Base-by-base conservation (phyloP, 768 basidiomycete species). In the Crepidotus variabilis region DNA sequence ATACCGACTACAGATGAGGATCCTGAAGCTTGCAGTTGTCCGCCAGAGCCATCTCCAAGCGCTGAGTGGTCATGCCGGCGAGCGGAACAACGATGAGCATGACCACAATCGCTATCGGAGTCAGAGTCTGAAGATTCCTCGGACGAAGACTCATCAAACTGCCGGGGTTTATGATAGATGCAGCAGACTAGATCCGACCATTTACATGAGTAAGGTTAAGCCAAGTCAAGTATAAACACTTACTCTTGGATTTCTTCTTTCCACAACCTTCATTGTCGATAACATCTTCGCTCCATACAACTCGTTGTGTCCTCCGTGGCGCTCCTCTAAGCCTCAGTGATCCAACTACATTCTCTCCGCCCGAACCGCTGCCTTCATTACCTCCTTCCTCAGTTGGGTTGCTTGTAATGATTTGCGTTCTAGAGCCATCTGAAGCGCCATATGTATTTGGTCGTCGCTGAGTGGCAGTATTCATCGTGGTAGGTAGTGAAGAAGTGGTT, bases 221-320 rank as follows among this genome's bases (percentile, higher is more conserved):
- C n/a, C 20, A 14, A 47, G 2, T 13, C 52, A 51, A 33, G 18
- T 52, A 34, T 16, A 45, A 4, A 14, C 3, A 81, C 89, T 60
- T 61, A 96, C 95, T 94, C 75, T 98, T 98, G 24, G 92, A 93
- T 60, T 89, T 92, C 72, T 97, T 96, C 78, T 82, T 86, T 6
- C 92, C 92, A 57, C 86, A 81, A 0, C 87, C 86, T 64, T 98
- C 95, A 65, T 98, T 97, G 68, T 98, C 95, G 2, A 96, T 80
- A 2, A 92, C 90, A 54, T 85, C 88, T 16, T 92, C 88, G 20
- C 73, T 80, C 95, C 95, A 97, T 0, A 81, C 85, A 0, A 98
- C 95, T 22, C 80, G 75, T 39, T 79, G 72, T 22, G 56, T 64
- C 50, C 52, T 55, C 35, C 79, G 74, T 9, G 82, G 89, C 16